Percentiles rank a stretch among this genome's conserved stretches.
phyloP scores from a whole-genome alignment of 2,329 filamentous ascomycete species.

The Sporothrix schenckii region DNA sequence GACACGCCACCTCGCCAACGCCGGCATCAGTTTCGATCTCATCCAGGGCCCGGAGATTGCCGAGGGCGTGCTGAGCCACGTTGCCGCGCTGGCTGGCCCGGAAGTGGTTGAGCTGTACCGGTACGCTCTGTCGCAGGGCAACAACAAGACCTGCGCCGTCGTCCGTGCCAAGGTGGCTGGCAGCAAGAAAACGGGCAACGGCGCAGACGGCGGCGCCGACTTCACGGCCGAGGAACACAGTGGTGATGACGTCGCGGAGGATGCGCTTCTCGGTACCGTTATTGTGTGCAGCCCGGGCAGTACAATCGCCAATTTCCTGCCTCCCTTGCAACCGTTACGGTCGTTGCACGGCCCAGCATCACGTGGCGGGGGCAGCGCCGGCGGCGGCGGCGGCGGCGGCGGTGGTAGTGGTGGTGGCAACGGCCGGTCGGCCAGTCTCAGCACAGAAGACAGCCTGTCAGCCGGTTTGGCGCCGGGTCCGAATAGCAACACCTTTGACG shows the following conservation, averaged over 20 bases:
- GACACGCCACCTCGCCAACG: conserved; percentile 70
- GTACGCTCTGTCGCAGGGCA: conserved; percentile 68
- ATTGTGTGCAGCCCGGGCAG: conserved; percentile 76
- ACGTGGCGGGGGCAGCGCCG: background rate
- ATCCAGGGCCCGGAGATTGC: conserved; percentile 79
- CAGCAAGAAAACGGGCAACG: background rate
- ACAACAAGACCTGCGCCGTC: conserved; percentile 68
- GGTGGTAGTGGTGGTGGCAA: background rate
- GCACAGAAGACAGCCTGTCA: conserved; percentile 26
- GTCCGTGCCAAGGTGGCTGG: conserved; percentile 68
- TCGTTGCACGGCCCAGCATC: conserved; percentile 41
- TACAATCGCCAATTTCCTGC: conserved; percentile 68
- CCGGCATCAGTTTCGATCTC: conserved; percentile 78
- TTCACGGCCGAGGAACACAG: conserved; percentile 46
- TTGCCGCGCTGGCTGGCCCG: conserved; percentile 72
- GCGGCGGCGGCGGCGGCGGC: too few species aligned
- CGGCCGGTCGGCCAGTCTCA: conserved; percentile 25
- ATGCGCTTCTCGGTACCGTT: conserved; percentile 74
- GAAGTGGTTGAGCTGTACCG: conserved; percentile 80
- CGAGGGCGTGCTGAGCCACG: conserved; percentile 72
- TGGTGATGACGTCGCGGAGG: conserved; percentile 61
- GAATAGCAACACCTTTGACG: background rate
- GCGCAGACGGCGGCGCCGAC: background rate
- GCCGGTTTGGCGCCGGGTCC: background rate
- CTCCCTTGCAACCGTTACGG: conserved; percentile 60